These are phyloP conservation scores for Vanderwaltozyma polyspora DNA, from an alignment of 805 yeast genomes.

Conservation along the genomic window DNA sequence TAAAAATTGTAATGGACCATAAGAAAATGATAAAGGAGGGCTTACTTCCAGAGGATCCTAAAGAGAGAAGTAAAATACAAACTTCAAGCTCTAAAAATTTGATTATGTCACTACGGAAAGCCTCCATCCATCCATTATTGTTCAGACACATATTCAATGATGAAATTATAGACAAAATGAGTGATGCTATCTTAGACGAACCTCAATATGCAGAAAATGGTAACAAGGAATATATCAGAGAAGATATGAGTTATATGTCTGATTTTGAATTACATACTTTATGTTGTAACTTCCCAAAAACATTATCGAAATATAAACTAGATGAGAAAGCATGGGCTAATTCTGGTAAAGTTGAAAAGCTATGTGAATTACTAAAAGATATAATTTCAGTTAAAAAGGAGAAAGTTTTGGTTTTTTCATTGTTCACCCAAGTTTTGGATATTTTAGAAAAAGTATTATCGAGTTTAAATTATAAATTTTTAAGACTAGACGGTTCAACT, in stretches of 20 bases:
- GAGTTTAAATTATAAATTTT: slow-evolving; percentile 51
- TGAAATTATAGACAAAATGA: slow-evolving; percentile 49
- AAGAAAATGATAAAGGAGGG: slow-evolving; percentile 21
- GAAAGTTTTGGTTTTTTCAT: slow-evolving; percentile 73
- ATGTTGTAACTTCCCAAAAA: slow-evolving; percentile 61
- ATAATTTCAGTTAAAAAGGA: slow-evolving; percentile 42
- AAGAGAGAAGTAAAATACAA: slow-evolving; percentile 29
- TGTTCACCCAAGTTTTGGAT: slow-evolving; percentile 87
- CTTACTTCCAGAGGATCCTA: slow-evolving; percentile 11
- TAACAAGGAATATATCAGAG: slow-evolving; percentile 62
- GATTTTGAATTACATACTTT: slow-evolving; percentile 77
- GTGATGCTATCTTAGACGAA: slow-evolving; percentile 68
- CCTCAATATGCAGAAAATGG: slow-evolving; percentile 65
- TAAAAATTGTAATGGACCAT: slow-evolving; percentile 32
- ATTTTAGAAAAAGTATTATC: slow-evolving; percentile 70
- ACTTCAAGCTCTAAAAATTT: slow-evolving; percentile 40
- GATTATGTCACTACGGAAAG: slow-evolving; percentile 83
- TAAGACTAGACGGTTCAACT: slow-evolving; percentile 89
- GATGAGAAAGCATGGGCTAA: slow-evolving; percentile 43
- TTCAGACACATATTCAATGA: slow-evolving; percentile 60
- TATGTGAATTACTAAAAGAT: slow-evolving; percentile 46
- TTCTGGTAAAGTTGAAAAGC: slow-evolving; percentile 62
- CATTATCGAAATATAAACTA: slow-evolving; percentile 44
- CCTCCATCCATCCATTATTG: slow-evolving; percentile 82
- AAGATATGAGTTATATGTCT: slow-evolving; percentile 92